These are phyloP conservation scores for Prunus mira DNA, from an alignment of 306 rosid genomes.

Conservation along the genomic window DNA sequence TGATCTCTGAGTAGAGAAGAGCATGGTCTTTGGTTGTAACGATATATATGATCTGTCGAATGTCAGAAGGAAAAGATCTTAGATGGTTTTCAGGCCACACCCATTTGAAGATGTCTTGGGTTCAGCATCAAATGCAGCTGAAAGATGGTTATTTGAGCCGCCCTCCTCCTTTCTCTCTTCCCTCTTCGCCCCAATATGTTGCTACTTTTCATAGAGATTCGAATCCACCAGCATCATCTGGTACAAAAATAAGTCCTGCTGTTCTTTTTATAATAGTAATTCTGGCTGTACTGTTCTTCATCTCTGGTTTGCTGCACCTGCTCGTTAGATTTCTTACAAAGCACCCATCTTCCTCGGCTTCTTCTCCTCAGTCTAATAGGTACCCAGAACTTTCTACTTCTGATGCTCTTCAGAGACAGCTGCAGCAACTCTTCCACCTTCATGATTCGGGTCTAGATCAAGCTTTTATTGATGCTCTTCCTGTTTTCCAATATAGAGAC, in stretches of 20 bases:
- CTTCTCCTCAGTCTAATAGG: conserved; percentile 59
- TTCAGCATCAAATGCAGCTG: conserved; percentile 53
- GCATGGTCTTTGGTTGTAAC: conserved; percentile 17
- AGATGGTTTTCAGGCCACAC: conserved; percentile 49
- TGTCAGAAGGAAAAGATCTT: conserved; percentile 39
- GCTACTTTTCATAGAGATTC: conserved; percentile 44
- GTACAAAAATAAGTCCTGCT: conserved; percentile 87
- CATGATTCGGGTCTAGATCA: conserved; percentile 98
- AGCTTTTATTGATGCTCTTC: conserved; percentile 94
- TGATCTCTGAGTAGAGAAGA: conserved; percentile 25
- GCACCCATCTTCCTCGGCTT: conserved; percentile 65
- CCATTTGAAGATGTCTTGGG: conserved; percentile 76
- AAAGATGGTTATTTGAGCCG: conserved; percentile 72
- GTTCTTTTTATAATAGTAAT: conserved; percentile 91
- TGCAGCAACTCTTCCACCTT: conserved; percentile 90
- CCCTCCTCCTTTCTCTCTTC: conserved; percentile 57
- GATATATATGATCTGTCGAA: conserved; percentile 37
- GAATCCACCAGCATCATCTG: conserved; percentile 49
- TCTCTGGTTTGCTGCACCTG: conserved; percentile 90
- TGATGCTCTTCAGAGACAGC: conserved; percentile 93
- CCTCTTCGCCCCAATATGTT: conserved; percentile 41
- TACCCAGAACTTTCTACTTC: conserved; percentile 71
- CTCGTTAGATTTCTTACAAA: conserved; percentile 91
- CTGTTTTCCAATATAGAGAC: conserved; percentile 89
- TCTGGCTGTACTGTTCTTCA: conserved; percentile 84